phyloP scores from a whole-genome alignment of 495 filamentous ascomycete species.

The Aspergillus cavernicola region DNA sequence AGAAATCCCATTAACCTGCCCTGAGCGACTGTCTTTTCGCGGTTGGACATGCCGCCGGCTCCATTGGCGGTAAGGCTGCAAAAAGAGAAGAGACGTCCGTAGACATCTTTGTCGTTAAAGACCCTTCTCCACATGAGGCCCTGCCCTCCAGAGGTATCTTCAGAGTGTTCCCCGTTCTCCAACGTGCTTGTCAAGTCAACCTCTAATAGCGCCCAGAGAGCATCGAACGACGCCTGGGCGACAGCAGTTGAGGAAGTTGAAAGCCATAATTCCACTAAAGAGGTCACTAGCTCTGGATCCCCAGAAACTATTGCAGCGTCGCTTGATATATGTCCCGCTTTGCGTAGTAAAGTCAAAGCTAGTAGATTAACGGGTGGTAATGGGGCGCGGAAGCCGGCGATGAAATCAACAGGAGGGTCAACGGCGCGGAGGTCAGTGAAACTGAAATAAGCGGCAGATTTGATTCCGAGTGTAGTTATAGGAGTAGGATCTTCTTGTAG shows the following conservation, averaged over 20 bases:
- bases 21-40: slow-evolving; percentile 73
- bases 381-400: slow-evolving; percentile 54
- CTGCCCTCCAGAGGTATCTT: slow-evolving; percentile 49
- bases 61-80: slow-evolving; percentile 48
- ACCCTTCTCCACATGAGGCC: slow-evolving; percentile 70
- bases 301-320: slow-evolving; percentile 68
- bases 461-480: slow-evolving; percentile 41
- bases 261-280: slow-evolving; percentile 68
- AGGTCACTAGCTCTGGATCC: slow-evolving; percentile 56
- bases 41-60: slow-evolving; percentile 46
- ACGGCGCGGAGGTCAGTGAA: slow-evolving; percentile 44
- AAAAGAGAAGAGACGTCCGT: slow-evolving; percentile 58
- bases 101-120: slow-evolving; percentile 64
- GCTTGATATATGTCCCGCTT: slow-evolving; percentile 56
- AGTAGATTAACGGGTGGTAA: slow-evolving; percentile 65
- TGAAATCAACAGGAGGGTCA: slow-evolving; percentile 44
- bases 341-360: slow-evolving; percentile 65
- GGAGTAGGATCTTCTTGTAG: slow-evolving; percentile 52
- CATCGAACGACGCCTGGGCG: slow-evolving; percentile 61
- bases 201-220: slow-evolving; percentile 67
- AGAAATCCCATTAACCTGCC: slow-evolving; percentile 70
- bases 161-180: slow-evolving; percentile 44
- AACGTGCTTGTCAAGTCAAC: slow-evolving; percentile 51
- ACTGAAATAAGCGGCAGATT: slow-evolving; percentile 33
- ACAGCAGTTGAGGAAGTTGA: slow-evolving; percentile 66